Base-by-base conservation (phyloP, 352 stramenopile species). In the Phytophthora vignae region DNA sequence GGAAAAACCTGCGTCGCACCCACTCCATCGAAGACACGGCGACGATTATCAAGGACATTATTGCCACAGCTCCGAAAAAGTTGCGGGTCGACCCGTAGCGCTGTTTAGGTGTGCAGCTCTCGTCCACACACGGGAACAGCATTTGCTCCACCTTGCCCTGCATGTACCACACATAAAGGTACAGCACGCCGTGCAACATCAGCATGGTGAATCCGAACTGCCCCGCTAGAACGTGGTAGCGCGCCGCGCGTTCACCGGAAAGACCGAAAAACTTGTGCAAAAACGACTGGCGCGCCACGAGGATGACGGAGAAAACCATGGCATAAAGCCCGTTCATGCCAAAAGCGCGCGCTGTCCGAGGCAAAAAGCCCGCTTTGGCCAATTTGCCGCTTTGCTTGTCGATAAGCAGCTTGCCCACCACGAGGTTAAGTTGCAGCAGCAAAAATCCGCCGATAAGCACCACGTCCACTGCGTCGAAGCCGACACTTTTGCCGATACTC, bases 301-400 rank as follows among this genome's bases (percentile, higher is more conserved):
- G 78, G 29, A 90, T 54, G 31, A 93, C 73, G 9, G 85, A 92
- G 25, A 90, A 55, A 21, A 92, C 61, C 64, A 88, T 67, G 4
- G 77, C 62, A 29, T 88, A 89, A 8, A 89, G 75, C 9, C 81
- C 87, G 64, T 93, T 94, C 83, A 91, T 91, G 33, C 87, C 87
- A 14, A 93, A 77, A 0, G 81, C 76, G n/a, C 83, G 73, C 3
- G 71, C 83, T 15, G 76, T 74, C n/a, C 85, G 84, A 22, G 82
- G 69, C 29, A 90, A 29, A 55, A 82, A 64, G 2, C 85, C 85
- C 17, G 76, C 61, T 72, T 90, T 92, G 4, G 84, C 82, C 48
- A 94, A 60, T 73, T 93, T 93, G 8, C 85, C 87, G 19, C 65
- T 90, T 52, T 82, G 80, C 22, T 81, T 68, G 69, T 94, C 87